Evolutionary conservation across 768 basidiomycete genomes (phyloP), one percentile per base, ranked within the genome.

Genomic region (Lactifluus echinatus): DNA sequence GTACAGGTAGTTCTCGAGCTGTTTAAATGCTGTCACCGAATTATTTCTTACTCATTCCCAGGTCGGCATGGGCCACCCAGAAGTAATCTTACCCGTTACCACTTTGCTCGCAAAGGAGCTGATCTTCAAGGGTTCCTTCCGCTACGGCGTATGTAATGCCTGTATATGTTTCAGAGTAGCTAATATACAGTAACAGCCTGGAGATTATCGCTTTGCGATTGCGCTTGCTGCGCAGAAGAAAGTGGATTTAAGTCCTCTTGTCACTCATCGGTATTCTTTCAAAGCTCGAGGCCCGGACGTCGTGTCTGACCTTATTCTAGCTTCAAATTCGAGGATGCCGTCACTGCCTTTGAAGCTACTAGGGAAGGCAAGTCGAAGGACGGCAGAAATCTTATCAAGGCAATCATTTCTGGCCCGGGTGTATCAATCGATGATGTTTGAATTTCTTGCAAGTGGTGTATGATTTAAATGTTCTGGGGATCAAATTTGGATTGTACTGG

Each of bases 321-420:
- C 19, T 92, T 80, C 72, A 67, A 76, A 34, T 97, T 97, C 69
- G 76, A 84, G 39, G 77, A 93, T 12, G 90, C 93, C 47, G 71
- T 80, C 23, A 74, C 75, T 49, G 95, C 93, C 2, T 96, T 97
- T 78, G 74, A 87, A 55, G 82, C 86, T 14, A 96, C 88, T 36
- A 80, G 82, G 57, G 69, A 73, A 19, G 92, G 93, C 28, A 89
- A 86, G 76, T 85, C 91, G 47, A 75, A 80, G 53, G 89, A 97
- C 66, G 94, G 93, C 46, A 89, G 85, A 70, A 80, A 80, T 33
- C 85, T 93, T 42, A 94, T 95, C 67, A 95, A 96, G 72, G 84
- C 81, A 33, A 84, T 95, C 61, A 92, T 94, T 63, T 87, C 86
- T 47, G 90, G 90, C 5, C 89, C 89, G 42, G 86, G 77, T 63